phyloP scores from a whole-genome alignment of 1,139 yeast species.

The Taiozyma sp. region DNA sequence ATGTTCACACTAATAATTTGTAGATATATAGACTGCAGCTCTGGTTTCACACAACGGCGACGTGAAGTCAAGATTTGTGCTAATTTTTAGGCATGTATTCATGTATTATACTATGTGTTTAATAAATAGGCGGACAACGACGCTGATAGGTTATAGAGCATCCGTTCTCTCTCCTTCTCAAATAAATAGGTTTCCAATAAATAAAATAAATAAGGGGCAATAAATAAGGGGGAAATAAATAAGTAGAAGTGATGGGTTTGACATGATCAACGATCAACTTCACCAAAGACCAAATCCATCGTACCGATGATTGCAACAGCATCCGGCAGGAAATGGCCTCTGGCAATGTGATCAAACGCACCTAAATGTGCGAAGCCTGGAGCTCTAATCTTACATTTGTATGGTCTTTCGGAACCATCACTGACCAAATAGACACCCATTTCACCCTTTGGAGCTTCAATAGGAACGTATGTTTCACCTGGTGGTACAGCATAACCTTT shows the following conservation, averaged over 20 bases:
- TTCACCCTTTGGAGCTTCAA: conserved; percentile 95
- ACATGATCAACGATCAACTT: conserved; percentile 68
- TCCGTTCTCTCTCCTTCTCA: background rate
- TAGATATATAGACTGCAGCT: no score
- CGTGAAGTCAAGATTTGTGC: no score
- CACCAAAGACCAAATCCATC: conserved; percentile 93
- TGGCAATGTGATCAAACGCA: conserved; percentile 79
- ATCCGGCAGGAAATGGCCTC: conserved; percentile 87
- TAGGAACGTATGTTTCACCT: conserved; percentile 89
- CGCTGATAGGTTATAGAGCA: background rate
- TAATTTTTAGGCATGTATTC: background rate
- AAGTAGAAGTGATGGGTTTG: conserved; percentile 1
- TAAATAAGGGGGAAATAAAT: conserved; percentile 2
- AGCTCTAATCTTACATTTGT: conserved; percentile 88
- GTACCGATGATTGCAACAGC: conserved; percentile 94
- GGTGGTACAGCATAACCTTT: conserved; percentile 88
- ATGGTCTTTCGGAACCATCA: conserved; percentile 88
- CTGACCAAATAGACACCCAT: conserved; percentile 89
- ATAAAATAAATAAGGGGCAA: conserved; percentile 5
- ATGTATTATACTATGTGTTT: background rate
- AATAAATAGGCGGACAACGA: conserved; percentile 7
- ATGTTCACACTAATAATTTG: no score
- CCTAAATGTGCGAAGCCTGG: conserved; percentile 91
- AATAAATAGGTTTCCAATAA: conserved; percentile 8
- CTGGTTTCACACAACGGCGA: no score